phyloP scores from a whole-genome alignment of 2,329 filamentous ascomycete genomes.

The Paecilomyces dactylethromorphus region DNA sequence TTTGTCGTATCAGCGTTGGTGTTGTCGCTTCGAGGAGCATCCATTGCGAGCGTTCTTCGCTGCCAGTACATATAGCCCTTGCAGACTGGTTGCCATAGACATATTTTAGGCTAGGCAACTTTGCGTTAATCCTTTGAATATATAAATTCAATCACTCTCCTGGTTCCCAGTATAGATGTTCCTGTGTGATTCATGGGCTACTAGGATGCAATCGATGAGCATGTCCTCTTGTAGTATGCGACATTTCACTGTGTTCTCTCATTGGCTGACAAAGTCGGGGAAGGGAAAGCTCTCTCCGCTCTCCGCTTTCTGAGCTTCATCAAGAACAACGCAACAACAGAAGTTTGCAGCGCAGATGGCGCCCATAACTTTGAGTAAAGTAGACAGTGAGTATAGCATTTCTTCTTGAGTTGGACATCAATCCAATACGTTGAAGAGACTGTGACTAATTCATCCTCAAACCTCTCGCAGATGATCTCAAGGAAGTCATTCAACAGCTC shows the following conservation, averaged over 20 bases:
- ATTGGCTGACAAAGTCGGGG: background rate
- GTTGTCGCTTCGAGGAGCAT: background rate
- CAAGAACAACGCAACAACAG: background rate
- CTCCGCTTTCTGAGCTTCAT: background rate
- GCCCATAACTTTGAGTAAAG: slow-evolving; percentile 24
- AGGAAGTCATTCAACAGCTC: slow-evolving; percentile 56
- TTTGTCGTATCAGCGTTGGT: background rate
- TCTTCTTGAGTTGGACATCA: background rate
- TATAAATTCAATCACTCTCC: background rate
- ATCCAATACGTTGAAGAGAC: background rate
- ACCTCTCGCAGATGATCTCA: slow-evolving; percentile 43
- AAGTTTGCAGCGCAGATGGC: slow-evolving; percentile 20
- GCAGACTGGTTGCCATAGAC: slow-evolving; percentile 1
- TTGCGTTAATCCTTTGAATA: background rate
- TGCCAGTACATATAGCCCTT: background rate
- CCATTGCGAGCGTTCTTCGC: background rate
- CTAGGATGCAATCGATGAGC: background rate
- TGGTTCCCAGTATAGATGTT: background rate
- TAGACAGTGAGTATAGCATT: slow-evolving; percentile 24
- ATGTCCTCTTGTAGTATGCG: background rate
- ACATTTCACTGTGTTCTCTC: background rate
- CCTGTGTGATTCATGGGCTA: background rate
- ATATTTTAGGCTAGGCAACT: background rate
- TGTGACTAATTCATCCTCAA: slow-evolving; percentile 2
- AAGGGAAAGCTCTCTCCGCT: background rate